phyloP scores from a whole-genome alignment of 805 yeast species.

The Peterozyma toletana region DNA sequence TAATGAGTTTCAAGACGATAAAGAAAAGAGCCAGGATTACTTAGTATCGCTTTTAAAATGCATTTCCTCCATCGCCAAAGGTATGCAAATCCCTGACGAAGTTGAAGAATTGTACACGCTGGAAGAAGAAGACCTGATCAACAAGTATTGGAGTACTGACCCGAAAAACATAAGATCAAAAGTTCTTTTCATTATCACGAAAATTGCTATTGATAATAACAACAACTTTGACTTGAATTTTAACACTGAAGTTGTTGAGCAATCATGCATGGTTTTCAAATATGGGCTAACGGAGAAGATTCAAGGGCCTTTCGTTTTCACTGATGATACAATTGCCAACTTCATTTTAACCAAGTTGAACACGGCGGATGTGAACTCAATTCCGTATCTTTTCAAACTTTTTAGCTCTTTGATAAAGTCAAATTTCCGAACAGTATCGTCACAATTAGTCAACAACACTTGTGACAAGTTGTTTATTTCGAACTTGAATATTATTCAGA shows the following conservation, averaged over 20 bases:
- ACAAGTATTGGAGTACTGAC: conserved; percentile 42
- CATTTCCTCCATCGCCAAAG: conserved; percentile 65
- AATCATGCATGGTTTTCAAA: conserved; percentile 54
- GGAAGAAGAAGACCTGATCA: conserved; percentile 21
- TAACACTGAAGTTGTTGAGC: conserved; percentile 50
- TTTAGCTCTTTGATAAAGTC: conserved; percentile 36
- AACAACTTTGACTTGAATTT: conserved; percentile 21
- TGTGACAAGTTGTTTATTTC: conserved; percentile 30
- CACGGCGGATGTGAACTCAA: conserved; percentile 22
- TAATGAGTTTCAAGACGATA: conserved; percentile 12
- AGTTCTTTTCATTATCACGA: conserved; percentile 31
- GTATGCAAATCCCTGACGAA: conserved; percentile 55
- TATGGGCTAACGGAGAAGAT: conserved; percentile 56
- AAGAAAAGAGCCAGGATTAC: conserved; percentile 32
- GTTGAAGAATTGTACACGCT: conserved; percentile 29
- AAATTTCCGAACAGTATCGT: conserved; percentile 22
- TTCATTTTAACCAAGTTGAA: conserved; percentile 24
- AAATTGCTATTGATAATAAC: conserved; percentile 32
- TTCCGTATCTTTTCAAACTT: conserved; percentile 37
- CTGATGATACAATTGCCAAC: conserved; percentile 28
- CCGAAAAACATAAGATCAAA: conserved; percentile 34
- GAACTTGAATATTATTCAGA: conserved; percentile 25
- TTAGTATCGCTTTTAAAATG: conserved; percentile 52
- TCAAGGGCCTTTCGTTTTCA: conserved; percentile 62
- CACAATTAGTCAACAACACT: conserved; percentile 26